These are phyloP conservation scores for Pelagophyceae sp. DNA, from an alignment of 352 stramenopile genomes.

Conservation along the genomic window DNA sequence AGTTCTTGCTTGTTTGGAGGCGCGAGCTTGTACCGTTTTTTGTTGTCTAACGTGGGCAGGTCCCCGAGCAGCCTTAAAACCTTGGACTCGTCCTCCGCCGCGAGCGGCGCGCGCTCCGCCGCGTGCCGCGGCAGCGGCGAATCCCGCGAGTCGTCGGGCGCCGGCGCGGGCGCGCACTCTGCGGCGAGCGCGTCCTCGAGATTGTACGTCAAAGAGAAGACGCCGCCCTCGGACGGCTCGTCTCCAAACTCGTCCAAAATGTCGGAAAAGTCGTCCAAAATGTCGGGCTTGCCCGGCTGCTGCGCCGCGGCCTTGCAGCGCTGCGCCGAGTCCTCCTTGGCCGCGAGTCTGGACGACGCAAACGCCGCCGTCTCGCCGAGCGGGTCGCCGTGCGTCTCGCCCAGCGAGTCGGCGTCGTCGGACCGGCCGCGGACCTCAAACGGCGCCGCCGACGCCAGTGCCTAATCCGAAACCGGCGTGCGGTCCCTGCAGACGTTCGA, in stretches of 20 bases:
- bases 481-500: too few species aligned
- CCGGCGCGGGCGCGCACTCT: constrained; percentile 21
- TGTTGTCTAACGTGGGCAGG: constrained; percentile 27
- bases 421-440: too few species aligned
- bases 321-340: background rate
- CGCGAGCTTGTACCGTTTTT: constrained; percentile 15
- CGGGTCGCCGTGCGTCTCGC: background rate
- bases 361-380: background rate
- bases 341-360: background rate
- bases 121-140: background rate
- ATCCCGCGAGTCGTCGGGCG: constrained; percentile 9
- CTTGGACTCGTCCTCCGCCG: background rate
- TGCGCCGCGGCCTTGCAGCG: background rate
- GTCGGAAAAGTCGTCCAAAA: background rate
- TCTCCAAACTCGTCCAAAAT: background rate
- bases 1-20: background rate
- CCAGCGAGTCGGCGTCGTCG: background rate
- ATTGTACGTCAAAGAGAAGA: background rate
- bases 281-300: background rate
- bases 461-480: too few species aligned
- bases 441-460: too few species aligned
- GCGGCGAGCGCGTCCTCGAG: constrained; percentile 25
- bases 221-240: background rate
- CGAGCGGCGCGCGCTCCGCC: background rate
- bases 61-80: constrained; percentile 24